Base-by-base conservation (phyloP, 2,329 filamentous ascomycete species). In the Cordyceps tenuipes region DNA sequence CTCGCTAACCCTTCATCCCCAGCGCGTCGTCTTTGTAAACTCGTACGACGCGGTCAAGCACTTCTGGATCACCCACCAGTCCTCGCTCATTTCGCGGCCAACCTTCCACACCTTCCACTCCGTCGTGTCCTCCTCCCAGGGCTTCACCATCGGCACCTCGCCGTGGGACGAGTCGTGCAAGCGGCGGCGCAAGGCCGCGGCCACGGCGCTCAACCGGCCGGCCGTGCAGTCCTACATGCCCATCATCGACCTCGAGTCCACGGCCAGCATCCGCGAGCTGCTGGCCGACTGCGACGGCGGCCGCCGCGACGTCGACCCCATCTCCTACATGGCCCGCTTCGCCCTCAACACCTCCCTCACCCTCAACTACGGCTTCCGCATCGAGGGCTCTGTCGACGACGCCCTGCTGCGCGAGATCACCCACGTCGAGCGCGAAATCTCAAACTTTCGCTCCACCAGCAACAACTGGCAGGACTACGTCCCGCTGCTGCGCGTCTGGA, bases 401-500 rank as follows among this genome's bases (percentile, higher is more conserved):
- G 76, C 81, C 44, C 76, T 92, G 8, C 77, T 93, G 6, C 77
- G 82, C 21, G 90, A 93, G 68, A 91, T 94, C 61, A 84, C 85
- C 0, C 78, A 85, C 51, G 89, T 93, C 3, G 90, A 93, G 70
- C 81, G 88, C 34, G 85, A 84, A 5, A 85, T 94, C 26, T 87
- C 85, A 57, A 89, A 89, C 66, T 88, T 92, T 68, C 77, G 90
- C 52, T 88, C 84, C 29, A 93, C 89, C 0, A 90, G 86, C 66
- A 90, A 91, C 68, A 93, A 93, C 70, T 90, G 88, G 84, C 87
- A 90, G 67, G 90, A 94, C 67, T 93, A 93, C 65, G 83, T 94
- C n/a, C 89, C 90, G 0, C 67, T 92, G 5, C 70, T 94, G 62
- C 80, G 90, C 31, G 70, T 91, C 2, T 80, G 83, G 64, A 81